Base-by-base conservation (phyloP, 164 flowering plant genomes). In the Vitis riparia region DNA sequence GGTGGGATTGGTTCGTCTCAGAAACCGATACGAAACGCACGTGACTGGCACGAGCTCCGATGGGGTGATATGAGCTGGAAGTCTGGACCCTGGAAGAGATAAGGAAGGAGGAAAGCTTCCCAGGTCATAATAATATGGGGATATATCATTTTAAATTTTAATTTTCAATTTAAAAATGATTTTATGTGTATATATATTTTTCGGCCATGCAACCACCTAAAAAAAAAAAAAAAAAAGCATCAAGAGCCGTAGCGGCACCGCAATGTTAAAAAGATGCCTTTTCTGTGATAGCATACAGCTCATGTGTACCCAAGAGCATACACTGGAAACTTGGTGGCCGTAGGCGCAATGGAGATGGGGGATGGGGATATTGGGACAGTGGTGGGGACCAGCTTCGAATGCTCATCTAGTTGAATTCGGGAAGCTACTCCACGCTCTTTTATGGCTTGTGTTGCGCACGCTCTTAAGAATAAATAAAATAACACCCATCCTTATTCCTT, bases 211-310 rank as follows among this genome's bases (percentile, higher is more conserved):
- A 37, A 37, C 44, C 44, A 37, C 44, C 44, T 37, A 2, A 37
- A 37, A 37, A 37, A 2, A 6, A 37, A 17, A 17, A 37, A 32
- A 47, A 73, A 37, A 52, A 17, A 30, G 62, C 14, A 23, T n/a
- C 69, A 58, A 70, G 72, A 76, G 78, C 72, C 78, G 78, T 76
- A 50, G 69, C 61, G 67, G 71, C 68, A 76, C 78, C 75, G 75
- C 64, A 67, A 76, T 63, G 73, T 63, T 12, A 60, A 69, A 53
- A 60, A 52, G 59, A 17, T 60, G 58, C 47, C 37, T 37, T 37
- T 37, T 37, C 8, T 19, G 1, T 51, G 61, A 59, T 59, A 37
- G 47, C 9, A 59, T 62, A 57, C 71, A 68, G 61, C 66, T 48
- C 53, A 12, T 59, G 60, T 16, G 30, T 63, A 15, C 11, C 30